Conservation (phyloP, 2,329 filamentous ascomycete genomes). For the Neoarthrinium moseri region DNA sequence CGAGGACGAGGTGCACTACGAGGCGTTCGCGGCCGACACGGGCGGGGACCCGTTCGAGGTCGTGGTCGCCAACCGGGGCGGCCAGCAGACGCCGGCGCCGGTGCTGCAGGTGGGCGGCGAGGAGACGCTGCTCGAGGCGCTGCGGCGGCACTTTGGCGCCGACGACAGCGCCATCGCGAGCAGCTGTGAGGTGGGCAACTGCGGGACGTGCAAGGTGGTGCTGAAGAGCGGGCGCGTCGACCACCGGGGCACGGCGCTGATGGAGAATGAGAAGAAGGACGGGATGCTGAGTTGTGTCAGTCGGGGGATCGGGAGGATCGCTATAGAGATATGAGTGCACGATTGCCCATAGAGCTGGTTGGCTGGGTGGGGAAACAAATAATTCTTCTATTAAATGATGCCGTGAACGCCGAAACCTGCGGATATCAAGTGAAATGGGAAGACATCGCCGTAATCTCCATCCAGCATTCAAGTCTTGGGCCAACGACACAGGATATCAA, state of each 20-base stretch:
- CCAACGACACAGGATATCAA: not conserved
- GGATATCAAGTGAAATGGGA: no score
- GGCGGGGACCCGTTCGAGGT: conserved; percentile 61
- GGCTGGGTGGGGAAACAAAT: not conserved
- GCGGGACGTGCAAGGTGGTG: conserved; percentile 48
- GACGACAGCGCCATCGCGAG: conserved; percentile 39
- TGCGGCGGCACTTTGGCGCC: conserved; percentile 41
- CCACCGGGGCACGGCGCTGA: conserved; percentile 48
- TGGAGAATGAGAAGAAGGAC: conserved; percentile 40
- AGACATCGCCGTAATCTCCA: no score
- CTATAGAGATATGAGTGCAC: conserved; percentile 37
- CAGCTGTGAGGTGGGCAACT: conserved; percentile 55
- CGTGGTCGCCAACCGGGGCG: conserved; percentile 41
- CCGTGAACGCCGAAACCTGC: conserved; percentile 3
- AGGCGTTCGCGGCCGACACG: conserved; percentile 54
- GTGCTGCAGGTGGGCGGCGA: conserved; percentile 43
- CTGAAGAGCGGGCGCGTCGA: conserved; percentile 43
- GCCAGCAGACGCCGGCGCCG: conserved; percentile 3
- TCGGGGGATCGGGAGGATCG: conserved; percentile 47
- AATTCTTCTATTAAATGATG: conserved; percentile 2
- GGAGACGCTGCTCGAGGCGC: conserved; percentile 48
- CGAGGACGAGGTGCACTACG: conserved; percentile 56
- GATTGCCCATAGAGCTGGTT: no score
- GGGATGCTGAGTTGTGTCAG: conserved; percentile 53
- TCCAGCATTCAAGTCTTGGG: not conserved